Evolutionary conservation across 2,329 filamentous ascomycete species (phyloP).

Genomic region (Thelonectria olida): DNA sequence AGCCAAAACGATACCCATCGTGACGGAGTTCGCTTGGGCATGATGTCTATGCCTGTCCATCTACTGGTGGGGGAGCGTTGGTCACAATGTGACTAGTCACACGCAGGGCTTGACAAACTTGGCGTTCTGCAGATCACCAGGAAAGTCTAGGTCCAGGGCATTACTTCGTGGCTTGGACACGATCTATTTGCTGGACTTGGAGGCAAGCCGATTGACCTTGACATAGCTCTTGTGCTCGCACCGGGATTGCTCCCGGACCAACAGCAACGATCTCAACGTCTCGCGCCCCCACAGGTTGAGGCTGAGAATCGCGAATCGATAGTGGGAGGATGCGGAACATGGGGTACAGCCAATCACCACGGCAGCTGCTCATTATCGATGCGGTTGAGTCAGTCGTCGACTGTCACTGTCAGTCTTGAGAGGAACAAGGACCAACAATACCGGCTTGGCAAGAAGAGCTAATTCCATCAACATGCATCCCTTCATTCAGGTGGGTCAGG

Average conservation of each 20-base stretch:
- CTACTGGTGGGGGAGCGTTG: conserved; percentile 27
- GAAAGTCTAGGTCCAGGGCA: conserved; percentile 23
- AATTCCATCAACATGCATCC: conserved; percentile 23
- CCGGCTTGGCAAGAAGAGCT: conserved; percentile 16
- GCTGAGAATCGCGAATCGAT: conserved; percentile 23
- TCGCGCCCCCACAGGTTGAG: conserved; percentile 18
- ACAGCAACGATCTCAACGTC: conserved; percentile 6
- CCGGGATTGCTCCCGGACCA: background rate
- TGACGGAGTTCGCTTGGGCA: conserved; percentile 10
- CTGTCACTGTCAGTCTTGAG: background rate
- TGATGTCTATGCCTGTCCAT: conserved; percentile 9
- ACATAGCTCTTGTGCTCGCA: conserved; percentile 13
- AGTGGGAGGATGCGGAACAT: conserved; percentile 23
- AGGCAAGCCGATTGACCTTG: conserved; percentile 23
- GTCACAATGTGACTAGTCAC: conserved; percentile 40
- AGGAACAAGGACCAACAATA: conserved; percentile 22
- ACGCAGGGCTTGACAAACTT: conserved; percentile 31
- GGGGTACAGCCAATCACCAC: conserved; percentile 23
- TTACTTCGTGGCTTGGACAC: conserved; percentile 26
- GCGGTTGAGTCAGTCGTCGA: conserved; percentile 16
- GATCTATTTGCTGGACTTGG: conserved; percentile 22
- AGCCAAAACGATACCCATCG: background rate
- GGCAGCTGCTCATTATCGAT: conserved; percentile 18
- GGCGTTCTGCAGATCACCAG: conserved; percentile 31
- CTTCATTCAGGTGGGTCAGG: conserved; percentile 10